Base-by-base conservation (phyloP, 495 filamentous ascomycete species). In the Platismatia glauca region DNA sequence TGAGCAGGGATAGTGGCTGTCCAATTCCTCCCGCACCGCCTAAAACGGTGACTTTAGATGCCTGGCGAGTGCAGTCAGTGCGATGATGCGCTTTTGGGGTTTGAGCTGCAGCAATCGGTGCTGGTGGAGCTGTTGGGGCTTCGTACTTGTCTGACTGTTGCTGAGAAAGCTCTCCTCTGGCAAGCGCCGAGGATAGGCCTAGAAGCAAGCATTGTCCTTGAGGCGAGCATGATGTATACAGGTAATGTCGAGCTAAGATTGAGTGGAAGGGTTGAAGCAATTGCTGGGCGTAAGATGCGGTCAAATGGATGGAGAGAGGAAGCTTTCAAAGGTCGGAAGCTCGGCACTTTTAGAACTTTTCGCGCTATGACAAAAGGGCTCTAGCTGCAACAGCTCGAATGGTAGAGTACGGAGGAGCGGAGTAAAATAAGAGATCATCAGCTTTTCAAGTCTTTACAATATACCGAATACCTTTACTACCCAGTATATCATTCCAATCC, bases 21-120 rank as follows among this genome's bases (percentile, higher is more conserved):
- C 94, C 94, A 78, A 98, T 98, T 75, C 94, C 94, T 78, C 94
- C 94, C 74, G 87, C 87, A 67, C 93, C 94, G 79, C 94, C 94
- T 70, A 97, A 87, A 61, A 98, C 91, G 70, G 91, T 85, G 68
- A 98, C 94, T 84, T 97, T 97, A 74, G 91, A 92, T 73, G 90
- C 84, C 94, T 98, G 75, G 55, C 67, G 24, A 52, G 59, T 39
- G 62, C 61, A 56, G 69, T 78, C 68, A 83, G 78, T 69, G 59
- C 60, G 64, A 60, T 46, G 60, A 55, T 20, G 48, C 55, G 20
- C 33, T 62, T 35, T 33, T 22, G 22, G 9, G 33, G 39, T 37
- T 31, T 43, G 55, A n/a, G 33, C 44, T 62, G 37, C 20, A 56
- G 41, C 37, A 57, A 60, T 55, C 24, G 39, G 33, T 64, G 59